Evolutionary conservation across 2,329 filamentous ascomycete genomes (phyloP), one percentile per base, ranked within the genome.

Genomic region (Moelleriella libera): DNA sequence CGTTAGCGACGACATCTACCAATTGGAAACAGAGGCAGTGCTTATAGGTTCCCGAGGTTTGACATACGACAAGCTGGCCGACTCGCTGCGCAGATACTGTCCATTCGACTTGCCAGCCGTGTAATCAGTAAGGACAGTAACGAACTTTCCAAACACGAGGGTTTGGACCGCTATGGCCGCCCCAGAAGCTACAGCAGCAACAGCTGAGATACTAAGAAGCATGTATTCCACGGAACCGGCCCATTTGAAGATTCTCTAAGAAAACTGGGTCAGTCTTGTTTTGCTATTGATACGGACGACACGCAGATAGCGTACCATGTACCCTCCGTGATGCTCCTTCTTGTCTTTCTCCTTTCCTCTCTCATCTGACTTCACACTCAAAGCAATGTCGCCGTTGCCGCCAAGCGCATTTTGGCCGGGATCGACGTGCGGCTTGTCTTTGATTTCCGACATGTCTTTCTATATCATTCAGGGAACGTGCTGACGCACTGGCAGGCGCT

Each of bases 81-180:
- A 56, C 10, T 64, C 61, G 12, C 49, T 49, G 3, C 60, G 59
- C 30, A 67, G 63, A 9, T 57, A 50, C 21, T 45, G 50, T 1
- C 57, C 55, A 3, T 54, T 48, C 1, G 57, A 55, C 9, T 47
- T 45, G 5, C 57, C 57, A 10, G 56, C 55, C 34, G 57, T 53
- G 40, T 63, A 67, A 46, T 64, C 51, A 37, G 58, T 60, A 44
- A 67, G 60, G 34, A 57, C 52, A 7, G 63, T 66, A 48, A 67
- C 54, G 47, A 67, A 67, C 11, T 49, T 45, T 47, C 64, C 64
- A 47, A 67, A 64, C n/a, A 67, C 62, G 46, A 67, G 57, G 43
- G 66, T 66, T 48, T 63, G 59, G 4, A 65, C 52, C 8, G 65
- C 62, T 31, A 67, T 60, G 30, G 58, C 65, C 1, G 62, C 58